phyloP scores from a whole-genome alignment of 805 yeast species.

The Crinitomyces ghanaensis region DNA sequence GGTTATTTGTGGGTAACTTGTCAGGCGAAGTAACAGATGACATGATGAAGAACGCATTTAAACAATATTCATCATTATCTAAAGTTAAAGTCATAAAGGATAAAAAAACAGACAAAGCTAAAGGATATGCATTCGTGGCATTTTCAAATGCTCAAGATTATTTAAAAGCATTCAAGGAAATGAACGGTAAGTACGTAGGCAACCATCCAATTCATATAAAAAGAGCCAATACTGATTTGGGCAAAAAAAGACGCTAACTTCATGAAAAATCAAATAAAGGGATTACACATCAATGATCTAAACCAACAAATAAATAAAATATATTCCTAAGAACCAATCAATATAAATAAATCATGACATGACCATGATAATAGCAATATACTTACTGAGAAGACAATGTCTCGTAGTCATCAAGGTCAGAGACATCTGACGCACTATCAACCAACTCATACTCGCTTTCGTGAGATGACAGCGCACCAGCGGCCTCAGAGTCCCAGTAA shows the following conservation, averaged over 20 bases:
- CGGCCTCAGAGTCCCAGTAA: too few species aligned
- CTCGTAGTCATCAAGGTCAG: too few species aligned
- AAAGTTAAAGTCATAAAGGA: constrained; percentile 53
- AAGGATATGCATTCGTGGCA: constrained; percentile 69
- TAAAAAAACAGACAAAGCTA: constrained; percentile 33
- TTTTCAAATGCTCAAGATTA: constrained; percentile 57
- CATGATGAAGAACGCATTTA: constrained; percentile 43
- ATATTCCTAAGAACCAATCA: constrained; percentile 1
- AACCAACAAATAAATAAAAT: neutral
- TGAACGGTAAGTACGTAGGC: constrained; percentile 70
- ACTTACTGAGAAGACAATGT: too few species aligned
- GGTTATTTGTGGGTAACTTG: constrained; percentile 65
- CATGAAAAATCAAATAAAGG: neutral
- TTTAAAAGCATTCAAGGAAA: constrained; percentile 56
- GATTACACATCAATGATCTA: too few species aligned
- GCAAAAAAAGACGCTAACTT: too few species aligned
- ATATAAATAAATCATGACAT: too few species aligned
- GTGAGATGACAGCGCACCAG: too few species aligned
- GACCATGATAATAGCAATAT: neutral
- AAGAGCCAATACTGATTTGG: constrained; percentile 36
- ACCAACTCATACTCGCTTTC: too few species aligned
- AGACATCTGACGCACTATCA: too few species aligned
- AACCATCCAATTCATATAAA: constrained; percentile 60
- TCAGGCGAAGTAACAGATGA: constrained; percentile 57
- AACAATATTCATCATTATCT: constrained; percentile 39